A percentile compares a stretch with the other conserved stretches of the same genome.
phyloP scores from a whole-genome alignment of 139 green algal species.

The Desmodesmus armatus region DNA sequence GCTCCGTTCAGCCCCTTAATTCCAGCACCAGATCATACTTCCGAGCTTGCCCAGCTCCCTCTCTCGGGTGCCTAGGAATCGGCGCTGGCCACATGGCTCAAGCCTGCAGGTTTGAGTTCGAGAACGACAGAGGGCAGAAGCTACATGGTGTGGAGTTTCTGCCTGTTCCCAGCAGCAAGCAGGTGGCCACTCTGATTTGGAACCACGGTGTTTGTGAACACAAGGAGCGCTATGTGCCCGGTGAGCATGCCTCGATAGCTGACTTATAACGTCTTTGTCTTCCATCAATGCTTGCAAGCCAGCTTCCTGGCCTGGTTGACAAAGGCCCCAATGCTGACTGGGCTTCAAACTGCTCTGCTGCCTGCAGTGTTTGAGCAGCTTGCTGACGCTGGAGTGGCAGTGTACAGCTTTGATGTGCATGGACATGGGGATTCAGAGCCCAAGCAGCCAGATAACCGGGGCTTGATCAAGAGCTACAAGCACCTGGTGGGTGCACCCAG shows the following conservation, averaged over 20 bases:
- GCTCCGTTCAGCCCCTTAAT: too few relatives aligned
- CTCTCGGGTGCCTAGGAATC: too few relatives aligned
- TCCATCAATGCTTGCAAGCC: neutral
- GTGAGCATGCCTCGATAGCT: neutral
- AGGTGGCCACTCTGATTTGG: slow-evolving; percentile 56
- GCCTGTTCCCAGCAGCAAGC: neutral
- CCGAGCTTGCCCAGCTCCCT: too few relatives aligned
- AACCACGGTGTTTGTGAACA: slow-evolving; percentile 76
- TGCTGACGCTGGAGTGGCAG: slow-evolving; percentile 50
- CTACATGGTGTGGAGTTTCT: slow-evolving; percentile 26
- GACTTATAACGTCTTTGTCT: neutral
- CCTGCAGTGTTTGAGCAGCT: slow-evolving; percentile 50
- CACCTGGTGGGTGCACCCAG: slow-evolving; percentile 55
- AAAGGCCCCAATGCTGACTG: neutral
- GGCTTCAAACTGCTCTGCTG: neutral
- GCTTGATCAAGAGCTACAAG: slow-evolving; percentile 39
- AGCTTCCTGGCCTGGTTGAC: neutral
- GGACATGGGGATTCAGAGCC: slow-evolving; percentile 61
- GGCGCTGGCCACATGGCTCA: too few relatives aligned
- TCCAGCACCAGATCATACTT: too few relatives aligned
- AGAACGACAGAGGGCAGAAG: slow-evolving; percentile 13
- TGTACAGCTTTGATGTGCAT: slow-evolving; percentile 59
- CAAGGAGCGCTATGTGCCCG: slow-evolving; percentile 61
- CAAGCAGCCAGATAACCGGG: neutral
- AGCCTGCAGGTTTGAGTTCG: slow-evolving; percentile 28